Percentiles rank a stretch among this genome's conserved stretches.
Conservation (phyloP, 169 alveolate genomes). For the Plasmodium knowlesi region DNA sequence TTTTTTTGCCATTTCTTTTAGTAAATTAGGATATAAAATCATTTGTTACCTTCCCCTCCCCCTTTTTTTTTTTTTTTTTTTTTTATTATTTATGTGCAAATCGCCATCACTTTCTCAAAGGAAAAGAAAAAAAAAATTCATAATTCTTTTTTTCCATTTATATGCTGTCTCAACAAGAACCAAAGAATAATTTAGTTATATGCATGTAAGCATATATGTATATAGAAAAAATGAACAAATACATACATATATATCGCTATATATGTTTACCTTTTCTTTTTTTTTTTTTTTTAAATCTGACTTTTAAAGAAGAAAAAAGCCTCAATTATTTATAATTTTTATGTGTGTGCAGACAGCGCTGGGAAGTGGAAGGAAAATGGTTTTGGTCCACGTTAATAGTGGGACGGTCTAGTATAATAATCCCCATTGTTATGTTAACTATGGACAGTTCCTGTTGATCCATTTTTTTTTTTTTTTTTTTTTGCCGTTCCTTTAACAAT, state of each 20-base stretch:
- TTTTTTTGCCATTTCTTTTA: background rate
- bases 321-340: background rate
- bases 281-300: background rate
- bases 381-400: background rate
- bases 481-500: background rate
- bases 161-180: constrained; percentile 1
- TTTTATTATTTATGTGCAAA: constrained; percentile 11
- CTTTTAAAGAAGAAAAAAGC: background rate
- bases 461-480: background rate
- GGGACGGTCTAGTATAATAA: background rate
- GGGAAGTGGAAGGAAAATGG: background rate
- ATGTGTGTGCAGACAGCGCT: background rate
- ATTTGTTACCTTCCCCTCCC: constrained; percentile 26
- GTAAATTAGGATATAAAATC: constrained; percentile 42
- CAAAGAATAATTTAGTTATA: constrained; percentile 8
- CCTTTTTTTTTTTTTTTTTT: constrained; percentile 18
- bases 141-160: constrained; percentile 26
- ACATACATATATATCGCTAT: background rate
- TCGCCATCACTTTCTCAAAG: constrained; percentile 1
- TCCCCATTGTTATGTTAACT: background rate
- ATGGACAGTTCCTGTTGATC: background rate
- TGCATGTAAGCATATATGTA: constrained; percentile 7
- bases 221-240: background rate
- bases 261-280: background rate
- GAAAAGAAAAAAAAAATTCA: constrained; percentile 10